Percentiles rank a stretch among this genome's conserved stretches.
Evolutionary conservation across 1,139 yeast genomes (phyloP).

Genomic region (Lodderomyces pseudojiufengensis): DNA sequence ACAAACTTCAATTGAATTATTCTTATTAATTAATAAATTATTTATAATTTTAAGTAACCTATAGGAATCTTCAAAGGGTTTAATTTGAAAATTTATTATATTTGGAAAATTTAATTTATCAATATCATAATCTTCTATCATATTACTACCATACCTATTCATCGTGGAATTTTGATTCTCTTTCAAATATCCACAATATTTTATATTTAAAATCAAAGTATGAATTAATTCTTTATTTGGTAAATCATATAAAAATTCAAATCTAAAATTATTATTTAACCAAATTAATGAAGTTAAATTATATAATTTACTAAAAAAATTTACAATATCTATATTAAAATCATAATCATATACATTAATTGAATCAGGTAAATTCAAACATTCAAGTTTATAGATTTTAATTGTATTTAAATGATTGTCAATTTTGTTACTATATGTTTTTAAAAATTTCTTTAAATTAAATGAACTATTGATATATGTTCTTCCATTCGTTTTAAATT

Average conservation of each 20-base stretch:
- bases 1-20: conserved; percentile 11
- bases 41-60: conserved; percentile 20
- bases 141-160: conserved; percentile 8
- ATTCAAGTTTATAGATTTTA: conserved; percentile 20
- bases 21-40: conserved; percentile 16
- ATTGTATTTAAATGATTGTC: conserved; percentile 7
- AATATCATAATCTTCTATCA: conserved; percentile 5
- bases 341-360: conserved; percentile 30
- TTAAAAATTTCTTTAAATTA: conserved; percentile 30
- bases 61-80: conserved; percentile 24
- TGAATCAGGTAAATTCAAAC: conserved; percentile 33
- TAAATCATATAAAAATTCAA: conserved; percentile 22
- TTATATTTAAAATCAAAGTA: conserved; percentile 25
- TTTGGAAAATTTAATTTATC: conserved; percentile 20
- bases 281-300: conserved; percentile 29
- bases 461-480: conserved; percentile 36
- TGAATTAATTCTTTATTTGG: conserved; percentile 19
- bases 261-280: conserved; percentile 32
- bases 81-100: conserved; percentile 24
- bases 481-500: conserved; percentile 19
- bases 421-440: conserved; percentile 11
- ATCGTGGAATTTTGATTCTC: conserved; percentile 14
- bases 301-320: conserved; percentile 20
- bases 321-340: conserved; percentile 16
- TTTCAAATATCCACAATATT: conserved; percentile 19